Conservation (phyloP, 345 rosid species). For the Citrus inodora region DNA sequence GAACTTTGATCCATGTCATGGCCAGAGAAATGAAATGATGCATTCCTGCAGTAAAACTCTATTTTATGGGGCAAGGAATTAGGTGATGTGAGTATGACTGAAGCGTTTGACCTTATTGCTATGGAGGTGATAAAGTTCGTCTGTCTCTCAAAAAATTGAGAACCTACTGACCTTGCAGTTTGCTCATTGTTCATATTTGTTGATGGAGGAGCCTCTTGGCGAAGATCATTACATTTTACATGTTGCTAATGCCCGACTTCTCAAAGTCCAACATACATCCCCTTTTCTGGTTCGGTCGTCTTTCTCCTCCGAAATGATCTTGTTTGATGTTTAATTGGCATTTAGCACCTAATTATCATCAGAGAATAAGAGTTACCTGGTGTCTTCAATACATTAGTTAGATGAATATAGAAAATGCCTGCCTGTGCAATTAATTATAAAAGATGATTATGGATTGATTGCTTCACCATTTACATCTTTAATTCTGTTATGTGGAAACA, state of each 20-base stretch:
- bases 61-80: conserved; percentile 6
- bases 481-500: too few species aligned
- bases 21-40: conserved; percentile 9
- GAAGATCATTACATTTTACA: conserved; percentile 19
- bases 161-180: conserved; percentile 11
- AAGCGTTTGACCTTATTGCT: conserved; percentile 13
- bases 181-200: not conserved
- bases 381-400: not conserved
- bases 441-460: conserved; percentile 26
- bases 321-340: conserved; percentile 17
- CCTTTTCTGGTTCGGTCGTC: conserved; percentile 24
- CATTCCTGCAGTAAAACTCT: conserved; percentile 20
- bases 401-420: not conserved
- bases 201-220: conserved; percentile 13
- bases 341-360: conserved; percentile 36
- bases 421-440: conserved; percentile 56
- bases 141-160: conserved; percentile 23
- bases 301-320: conserved; percentile 24
- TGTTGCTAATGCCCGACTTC: conserved; percentile 6
- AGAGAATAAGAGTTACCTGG: not conserved
- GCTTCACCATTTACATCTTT: too few species aligned
- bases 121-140: not conserved
- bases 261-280: conserved; percentile 16
- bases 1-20: conserved; percentile 28
- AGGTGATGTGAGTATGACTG: conserved; percentile 18